Evolutionary conservation across 139 green algal species (phyloP).

Genomic region (Chlamydomonas sphaeroides): DNA sequence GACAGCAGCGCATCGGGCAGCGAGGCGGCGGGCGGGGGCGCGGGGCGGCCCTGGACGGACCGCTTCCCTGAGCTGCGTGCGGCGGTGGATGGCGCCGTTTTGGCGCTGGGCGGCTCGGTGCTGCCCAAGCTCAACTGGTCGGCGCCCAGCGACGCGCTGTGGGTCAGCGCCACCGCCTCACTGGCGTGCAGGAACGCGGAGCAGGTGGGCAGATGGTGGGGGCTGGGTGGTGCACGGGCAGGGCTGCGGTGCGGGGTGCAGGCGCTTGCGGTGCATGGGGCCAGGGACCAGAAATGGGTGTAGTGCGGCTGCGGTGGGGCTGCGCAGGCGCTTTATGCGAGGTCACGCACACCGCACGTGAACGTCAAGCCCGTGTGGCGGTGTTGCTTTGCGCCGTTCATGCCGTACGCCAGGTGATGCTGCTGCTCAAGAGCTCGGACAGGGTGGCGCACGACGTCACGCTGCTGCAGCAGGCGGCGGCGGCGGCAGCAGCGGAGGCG

Average conservation of each 20-base stretch:
- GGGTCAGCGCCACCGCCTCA: constrained; percentile 69
- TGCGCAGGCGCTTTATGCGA: no score
- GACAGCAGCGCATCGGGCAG: constrained; percentile 11
- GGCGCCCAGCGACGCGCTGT: constrained; percentile 87
- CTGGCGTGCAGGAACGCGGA: constrained; percentile 57
- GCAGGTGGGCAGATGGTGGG: constrained; percentile 54
- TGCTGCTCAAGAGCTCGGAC: constrained; percentile 94
- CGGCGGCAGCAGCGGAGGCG: not conserved
- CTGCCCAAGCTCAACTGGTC: constrained; percentile 95
- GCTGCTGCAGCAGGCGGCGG: constrained; percentile 22
- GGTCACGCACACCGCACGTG: no score
- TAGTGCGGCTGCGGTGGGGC: no score
- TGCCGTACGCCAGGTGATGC: constrained; percentile 88
- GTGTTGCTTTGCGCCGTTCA: no score
- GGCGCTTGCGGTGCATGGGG: no score
- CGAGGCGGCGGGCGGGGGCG: not conserved
- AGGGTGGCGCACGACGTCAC: constrained; percentile 85
- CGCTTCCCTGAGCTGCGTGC: constrained; percentile 53
- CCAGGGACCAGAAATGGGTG: no score
- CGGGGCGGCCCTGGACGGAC: not conserved
- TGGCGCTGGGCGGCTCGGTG: constrained; percentile 66
- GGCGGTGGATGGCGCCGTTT: constrained; percentile 67
- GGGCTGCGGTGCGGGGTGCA: no score
- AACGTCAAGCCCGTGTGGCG: no score
- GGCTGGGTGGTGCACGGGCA: no score